Evolutionary conservation across 352 stramenopile species (phyloP).

Genomic region (Phytopythium chamaehyphon): DNA sequence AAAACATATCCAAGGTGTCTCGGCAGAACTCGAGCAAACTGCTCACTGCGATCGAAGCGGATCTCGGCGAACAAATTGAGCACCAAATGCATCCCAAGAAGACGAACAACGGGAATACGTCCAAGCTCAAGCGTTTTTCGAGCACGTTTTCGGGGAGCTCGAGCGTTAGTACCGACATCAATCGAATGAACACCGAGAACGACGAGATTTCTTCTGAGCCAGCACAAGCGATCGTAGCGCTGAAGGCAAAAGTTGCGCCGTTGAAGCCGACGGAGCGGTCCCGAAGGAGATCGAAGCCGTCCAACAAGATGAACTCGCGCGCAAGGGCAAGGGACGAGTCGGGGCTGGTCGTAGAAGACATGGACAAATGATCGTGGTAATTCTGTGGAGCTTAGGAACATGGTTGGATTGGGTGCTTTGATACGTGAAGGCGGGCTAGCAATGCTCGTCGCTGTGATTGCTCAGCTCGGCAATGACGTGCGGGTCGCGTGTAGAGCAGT

Average conservation of each 20-base stretch:
- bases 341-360: conserved; percentile 9
- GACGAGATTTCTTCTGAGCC: not conserved
- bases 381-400: no score
- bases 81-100: conserved; percentile 1
- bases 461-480: not conserved
- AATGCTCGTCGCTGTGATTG: no score
- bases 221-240: not conserved
- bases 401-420: no score
- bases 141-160: not conserved
- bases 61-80: conserved; percentile 20
- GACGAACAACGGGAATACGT: not conserved
- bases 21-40: conserved; percentile 20
- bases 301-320: not conserved
- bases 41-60: conserved; percentile 26
- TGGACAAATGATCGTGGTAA: conserved; percentile 1
- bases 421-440: no score
- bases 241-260: not conserved
- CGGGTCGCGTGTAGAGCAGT: not conserved
- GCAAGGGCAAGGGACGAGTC: not conserved
- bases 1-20: conserved; percentile 22
- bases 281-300: not conserved
- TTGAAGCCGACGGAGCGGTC: not conserved
- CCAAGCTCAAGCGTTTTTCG: conserved; percentile 2
- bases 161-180: not conserved
- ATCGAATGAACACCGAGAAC: not conserved